These are phyloP conservation scores for Salix udensis DNA, from an alignment of 345 rosid species.

Conservation along the genomic window DNA sequence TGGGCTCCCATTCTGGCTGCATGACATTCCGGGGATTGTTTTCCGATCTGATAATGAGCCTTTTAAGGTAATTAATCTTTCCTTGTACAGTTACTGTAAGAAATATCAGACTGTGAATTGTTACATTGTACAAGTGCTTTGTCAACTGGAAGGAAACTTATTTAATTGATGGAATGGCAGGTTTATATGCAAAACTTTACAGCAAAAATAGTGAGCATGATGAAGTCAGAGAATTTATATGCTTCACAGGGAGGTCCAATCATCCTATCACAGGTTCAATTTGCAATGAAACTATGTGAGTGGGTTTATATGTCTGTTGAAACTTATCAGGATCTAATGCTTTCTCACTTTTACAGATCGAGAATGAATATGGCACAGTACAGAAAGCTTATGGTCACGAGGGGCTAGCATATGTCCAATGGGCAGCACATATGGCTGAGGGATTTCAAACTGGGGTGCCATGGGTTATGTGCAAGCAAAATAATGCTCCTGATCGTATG, in stretches of 20 bases:
- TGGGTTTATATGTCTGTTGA: not conserved
- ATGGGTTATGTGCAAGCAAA: slow-evolving; percentile 91
- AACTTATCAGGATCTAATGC: not conserved
- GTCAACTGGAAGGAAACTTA: too few relatives aligned
- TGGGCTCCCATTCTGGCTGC: slow-evolving; percentile 22
- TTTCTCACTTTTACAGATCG: slow-evolving; percentile 42
- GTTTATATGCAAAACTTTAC: slow-evolving; percentile 56
- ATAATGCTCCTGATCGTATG: slow-evolving; percentile 82
- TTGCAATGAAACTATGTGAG: not conserved
- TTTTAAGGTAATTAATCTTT: slow-evolving; percentile 10
- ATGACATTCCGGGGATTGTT: slow-evolving; percentile 16
- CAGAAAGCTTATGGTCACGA: slow-evolving; percentile 45
- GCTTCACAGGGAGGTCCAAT: slow-evolving; percentile 94
- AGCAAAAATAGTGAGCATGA: slow-evolving; percentile 52
- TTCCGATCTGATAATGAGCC: slow-evolving; percentile 21
- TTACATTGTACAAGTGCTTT: too few relatives aligned
- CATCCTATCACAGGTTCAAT: slow-evolving; percentile 68
- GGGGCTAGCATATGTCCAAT: slow-evolving; percentile 58
- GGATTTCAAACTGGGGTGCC: slow-evolving; percentile 77
- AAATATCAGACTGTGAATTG: too few relatives aligned
- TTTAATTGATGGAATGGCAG: slow-evolving; percentile 31
- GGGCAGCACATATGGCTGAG: slow-evolving; percentile 76
- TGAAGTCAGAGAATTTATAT: slow-evolving; percentile 58
- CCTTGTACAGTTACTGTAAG: too few relatives aligned
- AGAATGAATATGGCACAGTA: slow-evolving; percentile 68